Evolutionary conservation across 306 rosid genomes (phyloP).

Genomic region (Lathyrus aphaca): DNA sequence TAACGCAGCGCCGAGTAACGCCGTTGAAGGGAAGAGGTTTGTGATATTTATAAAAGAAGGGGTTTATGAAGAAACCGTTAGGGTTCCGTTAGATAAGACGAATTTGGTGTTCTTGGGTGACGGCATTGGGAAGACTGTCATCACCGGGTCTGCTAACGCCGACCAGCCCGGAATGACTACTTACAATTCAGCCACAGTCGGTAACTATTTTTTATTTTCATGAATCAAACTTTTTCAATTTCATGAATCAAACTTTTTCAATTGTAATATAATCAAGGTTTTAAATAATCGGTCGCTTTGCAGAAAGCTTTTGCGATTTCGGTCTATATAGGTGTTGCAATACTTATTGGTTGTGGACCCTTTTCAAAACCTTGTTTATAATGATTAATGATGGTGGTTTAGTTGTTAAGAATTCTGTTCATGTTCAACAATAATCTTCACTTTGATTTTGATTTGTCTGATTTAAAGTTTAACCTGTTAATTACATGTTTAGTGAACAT

Average conservation of each 20-base stretch:
- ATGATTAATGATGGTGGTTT: too few species aligned
- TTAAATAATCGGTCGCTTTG: too few species aligned
- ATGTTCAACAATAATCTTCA: neutral
- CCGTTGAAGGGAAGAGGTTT: slow-evolving; percentile 41
- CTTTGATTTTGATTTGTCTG: slow-evolving; percentile 14
- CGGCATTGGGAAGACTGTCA: slow-evolving; percentile 78
- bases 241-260: too few species aligned
- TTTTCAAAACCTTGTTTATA: too few species aligned
- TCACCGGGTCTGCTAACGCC: slow-evolving; percentile 61
- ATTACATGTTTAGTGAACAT: slow-evolving; percentile 13
- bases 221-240: neutral
- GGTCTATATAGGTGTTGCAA: too few species aligned
- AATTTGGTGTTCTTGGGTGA: slow-evolving; percentile 81
- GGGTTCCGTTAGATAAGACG: slow-evolving; percentile 64
- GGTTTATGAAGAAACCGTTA: slow-evolving; percentile 74
- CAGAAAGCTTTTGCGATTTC: too few species aligned
- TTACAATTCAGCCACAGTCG: slow-evolving; percentile 72
- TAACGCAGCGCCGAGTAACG: slow-evolving; percentile 56
- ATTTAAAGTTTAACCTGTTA: slow-evolving; percentile 13
- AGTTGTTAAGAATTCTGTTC: neutral
- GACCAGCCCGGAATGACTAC: slow-evolving; percentile 69
- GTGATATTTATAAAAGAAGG: slow-evolving; percentile 75
- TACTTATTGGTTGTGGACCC: too few species aligned
- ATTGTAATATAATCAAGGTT: too few species aligned
- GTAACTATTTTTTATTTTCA: slow-evolving; percentile 41